phyloP scores from a whole-genome alignment of 345 rosid species.

The Syzygium aromaticum region DNA sequence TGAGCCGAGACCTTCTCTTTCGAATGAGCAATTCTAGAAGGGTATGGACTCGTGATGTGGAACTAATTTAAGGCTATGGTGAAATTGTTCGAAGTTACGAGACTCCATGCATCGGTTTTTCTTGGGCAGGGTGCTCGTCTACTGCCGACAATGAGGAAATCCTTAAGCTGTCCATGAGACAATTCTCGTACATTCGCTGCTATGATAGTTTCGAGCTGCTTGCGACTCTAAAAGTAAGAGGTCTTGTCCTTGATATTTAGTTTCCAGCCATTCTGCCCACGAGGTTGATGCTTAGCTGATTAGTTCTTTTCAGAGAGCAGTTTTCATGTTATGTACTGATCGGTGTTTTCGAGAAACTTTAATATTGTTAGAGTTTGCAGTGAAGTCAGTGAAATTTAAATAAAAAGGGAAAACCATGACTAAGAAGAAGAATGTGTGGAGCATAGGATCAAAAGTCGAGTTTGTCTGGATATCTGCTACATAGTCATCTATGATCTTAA shows the following conservation, averaged over 20 bases:
- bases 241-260: background rate
- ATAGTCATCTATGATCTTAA: background rate
- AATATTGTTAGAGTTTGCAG: background rate
- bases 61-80: background rate
- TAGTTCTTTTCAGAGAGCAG: background rate
- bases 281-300: background rate
- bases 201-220: constrained; percentile 59
- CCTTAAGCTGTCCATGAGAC: constrained; percentile 46
- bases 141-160: constrained; percentile 31
- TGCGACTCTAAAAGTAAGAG: constrained; percentile 59
- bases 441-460: background rate
- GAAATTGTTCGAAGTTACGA: background rate
- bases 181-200: constrained; percentile 55
- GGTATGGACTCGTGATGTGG: background rate
- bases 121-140: background rate
- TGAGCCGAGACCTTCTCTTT: background rate
- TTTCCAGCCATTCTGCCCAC: background rate
- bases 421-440: background rate
- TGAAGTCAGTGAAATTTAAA: background rate
- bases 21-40: background rate
- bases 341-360: background rate
- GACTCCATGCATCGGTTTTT: background rate
- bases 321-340: background rate
- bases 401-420: background rate
- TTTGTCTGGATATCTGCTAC: background rate